phyloP scores from a whole-genome alignment of 2,329 filamentous ascomycete species.

The Verticillium nonalfalfae region DNA sequence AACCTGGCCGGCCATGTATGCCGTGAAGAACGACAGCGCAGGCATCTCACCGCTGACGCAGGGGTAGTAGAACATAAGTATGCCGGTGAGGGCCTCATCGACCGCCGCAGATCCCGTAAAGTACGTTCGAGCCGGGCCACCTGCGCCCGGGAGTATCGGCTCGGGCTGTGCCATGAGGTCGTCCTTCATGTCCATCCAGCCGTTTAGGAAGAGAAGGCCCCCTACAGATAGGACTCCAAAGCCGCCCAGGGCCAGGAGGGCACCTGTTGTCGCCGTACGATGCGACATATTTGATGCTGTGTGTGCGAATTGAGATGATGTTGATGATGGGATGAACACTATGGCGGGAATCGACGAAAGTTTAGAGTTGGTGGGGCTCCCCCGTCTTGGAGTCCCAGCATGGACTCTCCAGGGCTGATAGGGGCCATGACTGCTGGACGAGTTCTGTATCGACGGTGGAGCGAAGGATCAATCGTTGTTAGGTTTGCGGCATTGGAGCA shows the following conservation, averaged over 20 bases:
- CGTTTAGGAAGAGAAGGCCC: background rate
- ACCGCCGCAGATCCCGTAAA: slow-evolving; percentile 13
- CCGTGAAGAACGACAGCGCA: slow-evolving; percentile 9
- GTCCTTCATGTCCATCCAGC: background rate
- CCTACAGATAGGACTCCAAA: background rate
- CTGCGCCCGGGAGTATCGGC: background rate
- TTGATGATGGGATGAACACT: background rate
- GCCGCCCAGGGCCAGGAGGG: background rate
- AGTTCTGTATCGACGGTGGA: background rate
- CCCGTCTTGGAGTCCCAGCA: background rate
- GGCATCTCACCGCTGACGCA: slow-evolving; percentile 9
- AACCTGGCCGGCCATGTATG: slow-evolving; percentile 14
- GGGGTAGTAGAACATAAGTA: slow-evolving; percentile 13
- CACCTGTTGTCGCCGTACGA: background rate
- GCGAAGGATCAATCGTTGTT: background rate
- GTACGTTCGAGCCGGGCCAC: background rate
- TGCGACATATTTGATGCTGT: background rate
- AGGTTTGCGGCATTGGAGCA: background rate
- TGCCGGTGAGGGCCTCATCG: slow-evolving; percentile 11
- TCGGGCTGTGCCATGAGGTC: background rate
- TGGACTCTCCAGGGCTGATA: background rate
- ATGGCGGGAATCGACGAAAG: no score
- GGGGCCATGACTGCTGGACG: background rate
- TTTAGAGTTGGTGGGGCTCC: background rate
- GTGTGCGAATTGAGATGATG: no score